phyloP scores from a whole-genome alignment of 352 stramenopile genomes.

The Pythium monospermum region DNA sequence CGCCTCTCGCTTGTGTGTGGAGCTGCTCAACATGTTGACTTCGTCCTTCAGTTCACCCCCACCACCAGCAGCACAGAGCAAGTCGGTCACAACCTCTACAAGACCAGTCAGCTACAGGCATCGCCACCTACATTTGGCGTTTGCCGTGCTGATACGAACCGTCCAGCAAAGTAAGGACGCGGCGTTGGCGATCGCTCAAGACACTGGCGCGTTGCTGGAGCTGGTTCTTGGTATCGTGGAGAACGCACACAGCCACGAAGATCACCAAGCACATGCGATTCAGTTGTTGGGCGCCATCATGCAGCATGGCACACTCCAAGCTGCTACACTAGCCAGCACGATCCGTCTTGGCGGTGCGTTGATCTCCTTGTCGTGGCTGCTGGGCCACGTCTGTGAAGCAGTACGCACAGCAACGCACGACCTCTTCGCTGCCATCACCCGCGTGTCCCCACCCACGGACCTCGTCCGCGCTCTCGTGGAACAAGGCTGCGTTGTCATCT shows the following conservation, averaged over 20 bases:
- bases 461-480: constrained; percentile 36
- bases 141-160: no score
- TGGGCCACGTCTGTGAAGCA: constrained; percentile 16
- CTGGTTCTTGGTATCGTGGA: no score
- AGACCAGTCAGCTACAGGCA: no score
- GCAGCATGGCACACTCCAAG: constrained; percentile 11
- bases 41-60: no score
- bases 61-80: no score
- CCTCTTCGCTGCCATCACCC: constrained; percentile 17
- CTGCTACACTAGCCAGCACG: constrained; percentile 15
- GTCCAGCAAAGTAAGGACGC: no score
- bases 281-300: constrained; percentile 1
- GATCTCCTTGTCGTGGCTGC: constrained; percentile 37
- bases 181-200: no score
- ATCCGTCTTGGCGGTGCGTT: constrained; percentile 34
- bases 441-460: constrained; percentile 26
- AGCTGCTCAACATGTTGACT: constrained; percentile 58
- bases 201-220: no score
- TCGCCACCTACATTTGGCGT: no score
- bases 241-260: no score
- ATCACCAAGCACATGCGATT: background rate
- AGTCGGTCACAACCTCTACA: no score
- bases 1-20: constrained; percentile 46
- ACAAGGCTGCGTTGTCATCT: constrained; percentile 41
- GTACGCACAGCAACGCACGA: constrained; percentile 20